phyloP scores from a whole-genome alignment of 495 filamentous ascomycete genomes.

The Letharia columbiana region DNA sequence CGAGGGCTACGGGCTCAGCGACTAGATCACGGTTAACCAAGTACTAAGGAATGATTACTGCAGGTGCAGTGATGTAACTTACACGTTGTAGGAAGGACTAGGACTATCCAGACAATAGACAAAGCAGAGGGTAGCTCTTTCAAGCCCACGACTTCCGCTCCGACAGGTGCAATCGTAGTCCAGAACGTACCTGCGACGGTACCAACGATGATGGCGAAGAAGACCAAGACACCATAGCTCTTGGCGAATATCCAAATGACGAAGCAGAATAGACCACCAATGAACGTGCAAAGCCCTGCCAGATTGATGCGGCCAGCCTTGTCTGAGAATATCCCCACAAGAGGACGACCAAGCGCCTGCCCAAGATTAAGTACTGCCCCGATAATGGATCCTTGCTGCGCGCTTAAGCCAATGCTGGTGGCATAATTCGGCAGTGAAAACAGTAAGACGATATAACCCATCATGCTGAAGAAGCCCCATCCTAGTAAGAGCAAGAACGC shows the following conservation, averaged over 20 bases:
- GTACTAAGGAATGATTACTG: not conserved
- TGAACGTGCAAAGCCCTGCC: constrained; percentile 49
- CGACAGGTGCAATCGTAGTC: constrained; percentile 62
- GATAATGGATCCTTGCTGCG: constrained; percentile 54
- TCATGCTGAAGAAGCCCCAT: constrained; percentile 57
- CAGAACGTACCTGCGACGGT: constrained; percentile 63
- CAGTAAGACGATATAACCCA: constrained; percentile 63
- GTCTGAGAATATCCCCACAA: constrained; percentile 62
- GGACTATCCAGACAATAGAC: constrained; percentile 66
- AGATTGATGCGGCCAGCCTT: constrained; percentile 58
- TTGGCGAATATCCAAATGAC: constrained; percentile 63
- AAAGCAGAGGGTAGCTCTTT: constrained; percentile 61
- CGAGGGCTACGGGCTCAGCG: constrained; percentile 58
- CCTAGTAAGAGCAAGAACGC: constrained; percentile 51
- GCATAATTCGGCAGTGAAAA: constrained; percentile 69
- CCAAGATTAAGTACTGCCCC: constrained; percentile 61
- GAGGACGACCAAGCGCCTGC: constrained; percentile 54
- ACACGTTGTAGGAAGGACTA: constrained; percentile 63
- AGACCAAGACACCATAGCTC: constrained; percentile 50
- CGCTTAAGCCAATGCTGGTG: constrained; percentile 49
- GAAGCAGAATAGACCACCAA: constrained; percentile 52
- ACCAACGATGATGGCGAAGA: constrained; percentile 57
- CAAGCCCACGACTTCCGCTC: constrained; percentile 70
- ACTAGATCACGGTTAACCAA: constrained; percentile 28
- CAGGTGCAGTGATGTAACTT: constrained; percentile 17